Base-by-base conservation (phyloP, 2,329 filamentous ascomycete genomes). In the Fusarium zealandicum region DNA sequence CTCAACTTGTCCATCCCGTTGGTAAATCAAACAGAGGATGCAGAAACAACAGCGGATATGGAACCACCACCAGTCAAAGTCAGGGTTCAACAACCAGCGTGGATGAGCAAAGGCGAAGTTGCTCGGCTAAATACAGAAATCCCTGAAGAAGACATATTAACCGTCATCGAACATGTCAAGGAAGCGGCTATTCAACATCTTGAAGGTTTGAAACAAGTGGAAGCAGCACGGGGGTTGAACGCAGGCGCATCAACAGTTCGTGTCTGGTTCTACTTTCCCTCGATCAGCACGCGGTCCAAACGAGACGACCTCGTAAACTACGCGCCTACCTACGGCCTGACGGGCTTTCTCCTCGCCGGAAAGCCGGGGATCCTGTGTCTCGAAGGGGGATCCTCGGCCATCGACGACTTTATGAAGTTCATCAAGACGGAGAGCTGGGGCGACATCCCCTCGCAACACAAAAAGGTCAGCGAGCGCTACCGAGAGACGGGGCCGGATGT, bases 221-320 rank as follows among this genome's bases (percentile, higher is more conserved):
- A 41, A 22, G 28, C 49, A n/a, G 10, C 10, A 12, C 39, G 36
- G 2, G 3, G 20, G 0, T 16, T 16, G 12, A 28, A 10, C 2
- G 6, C 39, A 16, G 54, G 59, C 4, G 63, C 51, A 0, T 66
- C 75, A 0, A 62, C 81, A 1, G 76, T 82, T 3, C 73, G 84
- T 8, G 83, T 82, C 1, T 86, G 83, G 83, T 86, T 86, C 64
- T 86, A 86, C 69, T 85, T 87, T 57, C 83, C 83, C 0, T 85
- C 82, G 1, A 80, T 87, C 47, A 82, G 79, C 33, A 86, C 83
- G 0, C 79, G 84, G 3, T 76, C 78, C 38, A 87, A 86, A 63
- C 76, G 84, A 39, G 77, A 82, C 59, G 83, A 87, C 58, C 70
- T 86, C 35, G 78, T 86, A 37, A 77, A 75, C 48, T 71, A 82